A percentile compares a stretch with the other conserved stretches of the same genome.
Conservation (phyloP, 805 yeast genomes). For the Ogataea henricii region DNA sequence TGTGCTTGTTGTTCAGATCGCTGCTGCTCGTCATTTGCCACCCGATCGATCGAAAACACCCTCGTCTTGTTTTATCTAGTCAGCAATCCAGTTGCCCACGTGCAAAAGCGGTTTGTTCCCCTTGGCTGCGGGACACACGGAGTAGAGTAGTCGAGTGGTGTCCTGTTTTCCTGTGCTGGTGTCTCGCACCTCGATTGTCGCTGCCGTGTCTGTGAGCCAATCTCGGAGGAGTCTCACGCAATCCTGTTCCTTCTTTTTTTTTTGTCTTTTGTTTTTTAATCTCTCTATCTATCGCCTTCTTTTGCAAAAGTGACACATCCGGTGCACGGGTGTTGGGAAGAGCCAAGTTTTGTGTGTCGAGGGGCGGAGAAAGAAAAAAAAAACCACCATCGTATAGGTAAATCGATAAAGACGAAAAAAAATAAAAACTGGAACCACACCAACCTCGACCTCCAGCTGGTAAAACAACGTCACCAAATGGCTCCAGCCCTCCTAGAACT, state of each 20-base stretch:
- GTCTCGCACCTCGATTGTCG: too few relatives aligned
- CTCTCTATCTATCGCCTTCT: conserved; percentile 8
- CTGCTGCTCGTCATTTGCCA: conserved; percentile 10
- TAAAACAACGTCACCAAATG: too few relatives aligned
- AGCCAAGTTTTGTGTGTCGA: background rate
- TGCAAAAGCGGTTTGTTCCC: background rate
- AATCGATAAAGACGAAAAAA: background rate
- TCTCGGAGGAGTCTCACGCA: too few relatives aligned
- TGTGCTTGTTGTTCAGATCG: conserved; percentile 41
- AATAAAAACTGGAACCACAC: too few relatives aligned
- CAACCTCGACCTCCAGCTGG: too few relatives aligned
- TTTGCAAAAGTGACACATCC: background rate
- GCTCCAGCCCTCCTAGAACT: conserved; percentile 15
- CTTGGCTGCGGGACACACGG: too few relatives aligned
- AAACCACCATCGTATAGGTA: background rate
- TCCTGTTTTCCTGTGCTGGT: too few relatives aligned
- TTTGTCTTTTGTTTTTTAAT: background rate
- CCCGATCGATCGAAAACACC: background rate
- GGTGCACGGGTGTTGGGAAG: background rate
- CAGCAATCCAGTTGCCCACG: background rate
- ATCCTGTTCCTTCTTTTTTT: background rate
- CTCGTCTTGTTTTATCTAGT: conserved; percentile 7
- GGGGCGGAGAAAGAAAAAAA: background rate
- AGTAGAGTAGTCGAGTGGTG: too few relatives aligned
- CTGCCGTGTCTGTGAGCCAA: too few relatives aligned